Evolutionary conservation across 495 filamentous ascomycete species (phyloP).

Genomic region (Lasiosphaeria ovina): DNA sequence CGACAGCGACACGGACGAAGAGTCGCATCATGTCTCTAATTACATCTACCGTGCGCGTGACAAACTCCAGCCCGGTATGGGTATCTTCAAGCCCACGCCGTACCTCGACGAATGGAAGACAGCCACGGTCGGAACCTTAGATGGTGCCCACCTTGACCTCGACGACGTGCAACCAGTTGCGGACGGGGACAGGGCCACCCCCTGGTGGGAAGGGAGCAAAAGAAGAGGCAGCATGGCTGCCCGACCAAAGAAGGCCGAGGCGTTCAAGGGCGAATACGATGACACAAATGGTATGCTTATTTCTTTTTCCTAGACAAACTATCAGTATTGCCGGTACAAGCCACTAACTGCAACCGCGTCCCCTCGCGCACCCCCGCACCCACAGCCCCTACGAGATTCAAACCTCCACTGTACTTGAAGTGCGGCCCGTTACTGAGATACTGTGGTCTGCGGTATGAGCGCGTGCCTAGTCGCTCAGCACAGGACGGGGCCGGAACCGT

Average conservation of each 20-base stretch:
- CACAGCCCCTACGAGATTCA: slow-evolving; percentile 66
- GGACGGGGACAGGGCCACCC: slow-evolving; percentile 43
- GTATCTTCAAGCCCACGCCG: slow-evolving; percentile 44
- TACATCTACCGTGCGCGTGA: slow-evolving; percentile 43
- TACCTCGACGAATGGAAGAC: slow-evolving; percentile 61
- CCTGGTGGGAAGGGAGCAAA: slow-evolving; percentile 54
- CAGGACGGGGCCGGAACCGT: slow-evolving; percentile 37
- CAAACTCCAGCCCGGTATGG: slow-evolving; percentile 39
- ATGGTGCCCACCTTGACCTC: slow-evolving; percentile 49
- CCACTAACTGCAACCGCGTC: slow-evolving; percentile 9
- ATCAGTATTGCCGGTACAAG: background rate
- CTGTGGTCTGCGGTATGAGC: slow-evolving; percentile 69
- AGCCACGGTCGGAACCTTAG: slow-evolving; percentile 50
- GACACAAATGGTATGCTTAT: slow-evolving; percentile 46
- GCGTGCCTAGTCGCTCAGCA: slow-evolving; percentile 28
- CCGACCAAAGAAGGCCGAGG: slow-evolving; percentile 41
- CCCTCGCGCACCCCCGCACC: background rate
- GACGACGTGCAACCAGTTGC: slow-evolving; percentile 33
- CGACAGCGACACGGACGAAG: slow-evolving; percentile 22
- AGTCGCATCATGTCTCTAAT: slow-evolving; percentile 41
- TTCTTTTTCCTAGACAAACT: background rate
- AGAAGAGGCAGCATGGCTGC: slow-evolving; percentile 38
- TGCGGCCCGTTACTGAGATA: slow-evolving; percentile 89
- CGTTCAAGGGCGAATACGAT: slow-evolving; percentile 51
- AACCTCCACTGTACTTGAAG: slow-evolving; percentile 78